These are phyloP conservation scores for Solanum piurae DNA, from an alignment of 257 asterid genomes.

Conservation along the genomic window DNA sequence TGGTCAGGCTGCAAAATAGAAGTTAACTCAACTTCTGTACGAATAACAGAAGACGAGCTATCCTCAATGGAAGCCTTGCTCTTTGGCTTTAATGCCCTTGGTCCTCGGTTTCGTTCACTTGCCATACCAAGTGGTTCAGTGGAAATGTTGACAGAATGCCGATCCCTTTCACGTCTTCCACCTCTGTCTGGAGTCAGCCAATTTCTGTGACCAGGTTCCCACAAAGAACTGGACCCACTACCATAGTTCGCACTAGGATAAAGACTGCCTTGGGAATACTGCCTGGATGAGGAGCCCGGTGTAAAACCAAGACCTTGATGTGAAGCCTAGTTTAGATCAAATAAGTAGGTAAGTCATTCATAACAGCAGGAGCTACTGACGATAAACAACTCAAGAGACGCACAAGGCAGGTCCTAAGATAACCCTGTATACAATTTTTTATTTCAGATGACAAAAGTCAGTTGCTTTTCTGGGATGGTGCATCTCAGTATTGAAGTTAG, in stretches of 20 bases:
- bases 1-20: constrained; percentile 43
- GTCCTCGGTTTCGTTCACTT: constrained; percentile 86
- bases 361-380: not conserved
- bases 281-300: constrained; percentile 52
- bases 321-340: constrained; percentile 36
- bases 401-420: not conserved
- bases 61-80: constrained; percentile 54
- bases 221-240: constrained; percentile 42
- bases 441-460: not conserved
- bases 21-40: constrained; percentile 46
- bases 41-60: constrained; percentile 38
- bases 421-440: not conserved
- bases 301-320: constrained; percentile 69
- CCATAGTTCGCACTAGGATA: constrained; percentile 41
- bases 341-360: not conserved
- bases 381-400: not conserved
- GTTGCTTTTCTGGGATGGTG: not conserved
- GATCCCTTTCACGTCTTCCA: constrained; percentile 81
- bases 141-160: constrained; percentile 37
- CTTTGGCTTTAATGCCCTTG: constrained; percentile 84
- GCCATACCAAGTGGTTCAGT: constrained; percentile 50
- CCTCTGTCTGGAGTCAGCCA: constrained; percentile 46
- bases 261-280: constrained; percentile 41
- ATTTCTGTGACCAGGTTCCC: constrained; percentile 34
- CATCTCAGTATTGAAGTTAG: not conserved